Conservation (phyloP, 2,329 filamentous ascomycete genomes). For the Gremmenia infestans region DNA sequence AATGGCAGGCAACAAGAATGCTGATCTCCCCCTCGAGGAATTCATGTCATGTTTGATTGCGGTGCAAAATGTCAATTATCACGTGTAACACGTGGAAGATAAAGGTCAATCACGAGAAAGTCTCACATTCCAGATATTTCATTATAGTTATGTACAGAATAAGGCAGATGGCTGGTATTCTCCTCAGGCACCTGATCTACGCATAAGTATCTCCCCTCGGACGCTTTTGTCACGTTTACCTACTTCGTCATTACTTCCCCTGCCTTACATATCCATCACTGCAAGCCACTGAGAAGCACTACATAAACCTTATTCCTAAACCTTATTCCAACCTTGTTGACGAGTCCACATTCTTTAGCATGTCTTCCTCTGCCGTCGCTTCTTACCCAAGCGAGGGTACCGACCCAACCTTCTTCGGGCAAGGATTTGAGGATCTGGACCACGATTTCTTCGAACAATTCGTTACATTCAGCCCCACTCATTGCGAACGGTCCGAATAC, state of each 20-base stretch:
- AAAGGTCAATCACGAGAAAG: constrained; percentile 6
- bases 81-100: constrained; percentile 11
- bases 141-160: constrained; percentile 16
- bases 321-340: constrained; percentile 3
- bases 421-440: constrained; percentile 46
- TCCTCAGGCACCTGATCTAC: constrained; percentile 14
- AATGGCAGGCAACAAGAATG: constrained; percentile 2
- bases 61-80: constrained; percentile 7
- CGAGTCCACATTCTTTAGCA: constrained; percentile 12
- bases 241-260: constrained; percentile 18
- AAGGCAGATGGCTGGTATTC: constrained; percentile 26
- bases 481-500: constrained; percentile 31
- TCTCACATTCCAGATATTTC: constrained; percentile 18
- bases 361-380: constrained; percentile 24
- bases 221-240: constrained; percentile 23
- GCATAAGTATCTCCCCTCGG: constrained; percentile 28
- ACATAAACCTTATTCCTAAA: constrained; percentile 4
- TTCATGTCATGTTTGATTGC: constrained; percentile 10
- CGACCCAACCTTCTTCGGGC: constrained; percentile 40
- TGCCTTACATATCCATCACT: constrained; percentile 15
- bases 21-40: constrained; percentile 8
- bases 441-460: constrained; percentile 61
- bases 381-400: constrained; percentile 39
- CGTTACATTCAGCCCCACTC: constrained; percentile 51
- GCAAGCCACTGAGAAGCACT: constrained; percentile 15